Evolutionary conservation across 805 yeast genomes (phyloP).

Genomic region (Pichia eremophila): DNA sequence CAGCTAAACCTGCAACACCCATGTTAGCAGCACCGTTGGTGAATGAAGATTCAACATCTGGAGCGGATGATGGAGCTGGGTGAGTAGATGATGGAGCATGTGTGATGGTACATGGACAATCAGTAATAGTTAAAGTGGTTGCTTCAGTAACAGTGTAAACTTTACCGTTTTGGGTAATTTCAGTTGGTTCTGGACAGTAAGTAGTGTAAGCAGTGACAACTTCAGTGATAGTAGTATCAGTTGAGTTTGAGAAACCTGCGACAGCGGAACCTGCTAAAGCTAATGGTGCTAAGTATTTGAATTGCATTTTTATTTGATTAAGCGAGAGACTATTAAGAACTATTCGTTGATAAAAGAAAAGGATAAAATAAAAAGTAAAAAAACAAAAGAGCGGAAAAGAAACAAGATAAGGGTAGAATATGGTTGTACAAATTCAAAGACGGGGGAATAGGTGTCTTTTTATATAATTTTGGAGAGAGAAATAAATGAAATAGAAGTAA

Average conservation of each 20-base stretch:
- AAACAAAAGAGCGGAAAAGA: neutral
- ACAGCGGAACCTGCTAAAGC: constrained; percentile 32
- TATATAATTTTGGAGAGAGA: too few relatives aligned
- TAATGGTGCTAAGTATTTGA: constrained; percentile 26
- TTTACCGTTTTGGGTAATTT: constrained; percentile 50
- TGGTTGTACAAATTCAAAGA: neutral
- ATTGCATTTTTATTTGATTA: constrained; percentile 26
- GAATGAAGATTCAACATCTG: constrained; percentile 14
- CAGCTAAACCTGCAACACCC: constrained; percentile 32
- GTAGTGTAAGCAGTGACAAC: constrained; percentile 69
- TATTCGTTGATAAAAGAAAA: constrained; percentile 7
- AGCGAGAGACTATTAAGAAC: constrained; percentile 24
- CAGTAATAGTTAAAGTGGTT: constrained; percentile 77
- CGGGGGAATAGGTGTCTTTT: constrained; percentile 1
- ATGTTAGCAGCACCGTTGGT: constrained; percentile 28
- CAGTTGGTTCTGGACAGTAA: constrained; percentile 74
- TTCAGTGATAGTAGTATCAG: constrained; percentile 42
- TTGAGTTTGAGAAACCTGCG: constrained; percentile 36
- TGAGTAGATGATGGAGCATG: constrained; percentile 19
- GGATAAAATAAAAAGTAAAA: neutral
- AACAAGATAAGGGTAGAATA: neutral
- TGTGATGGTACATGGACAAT: constrained; percentile 71
- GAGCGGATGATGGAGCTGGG: constrained; percentile 11
- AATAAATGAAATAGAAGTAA: too few relatives aligned
- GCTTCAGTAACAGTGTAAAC: constrained; percentile 71